These are phyloP conservation scores for Aphanomyces astaci DNA, from an alignment of 352 stramenopile species.

Conservation along the genomic window DNA sequence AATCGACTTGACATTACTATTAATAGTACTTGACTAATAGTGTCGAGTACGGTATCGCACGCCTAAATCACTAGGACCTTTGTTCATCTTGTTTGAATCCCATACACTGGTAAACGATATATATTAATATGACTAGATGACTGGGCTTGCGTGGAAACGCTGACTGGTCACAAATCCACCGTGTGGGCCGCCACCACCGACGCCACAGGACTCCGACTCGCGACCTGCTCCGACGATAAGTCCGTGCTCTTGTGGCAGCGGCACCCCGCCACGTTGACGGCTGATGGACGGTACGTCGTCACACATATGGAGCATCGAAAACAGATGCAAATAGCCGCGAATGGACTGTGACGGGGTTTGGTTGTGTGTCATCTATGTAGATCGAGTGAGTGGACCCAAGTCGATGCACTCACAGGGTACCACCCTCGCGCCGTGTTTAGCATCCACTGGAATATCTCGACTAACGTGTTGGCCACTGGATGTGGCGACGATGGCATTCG, in stretches of 20 bases:
- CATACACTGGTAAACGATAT: not conserved
- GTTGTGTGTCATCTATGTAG: slow-evolving; percentile 16
- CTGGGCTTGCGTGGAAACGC: slow-evolving; percentile 93
- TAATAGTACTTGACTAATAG: too few species aligned
- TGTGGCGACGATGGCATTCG: slow-evolving; percentile 88
- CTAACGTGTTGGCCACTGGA: slow-evolving; percentile 83
- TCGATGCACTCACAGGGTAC: slow-evolving; percentile 63
- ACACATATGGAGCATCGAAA: too few species aligned
- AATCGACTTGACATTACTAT: too few species aligned
- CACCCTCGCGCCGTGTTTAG: slow-evolving; percentile 90
- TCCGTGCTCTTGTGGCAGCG: slow-evolving; percentile 89
- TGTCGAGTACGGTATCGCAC: too few species aligned
- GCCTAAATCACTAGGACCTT: too few species aligned
- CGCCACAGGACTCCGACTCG: slow-evolving; percentile 65
- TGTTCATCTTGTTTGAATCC: not conserved
- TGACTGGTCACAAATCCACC: slow-evolving; percentile 88
- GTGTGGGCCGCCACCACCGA: slow-evolving; percentile 90
- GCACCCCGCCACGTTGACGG: slow-evolving; percentile 48
- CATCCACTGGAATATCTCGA: slow-evolving; percentile 85
- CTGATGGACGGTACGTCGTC: slow-evolving; percentile 37
- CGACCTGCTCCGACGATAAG: slow-evolving; percentile 88
- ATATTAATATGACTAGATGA: slow-evolving; percentile 68
- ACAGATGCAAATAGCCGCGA: too few species aligned
- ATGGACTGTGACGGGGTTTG: too few species aligned
- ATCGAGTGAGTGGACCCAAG: slow-evolving; percentile 76